Percentiles rank a stretch among this genome's conserved stretches.
Evolutionary conservation across 495 filamentous ascomycete genomes (phyloP).

Genomic region (Tuber aestivum): DNA sequence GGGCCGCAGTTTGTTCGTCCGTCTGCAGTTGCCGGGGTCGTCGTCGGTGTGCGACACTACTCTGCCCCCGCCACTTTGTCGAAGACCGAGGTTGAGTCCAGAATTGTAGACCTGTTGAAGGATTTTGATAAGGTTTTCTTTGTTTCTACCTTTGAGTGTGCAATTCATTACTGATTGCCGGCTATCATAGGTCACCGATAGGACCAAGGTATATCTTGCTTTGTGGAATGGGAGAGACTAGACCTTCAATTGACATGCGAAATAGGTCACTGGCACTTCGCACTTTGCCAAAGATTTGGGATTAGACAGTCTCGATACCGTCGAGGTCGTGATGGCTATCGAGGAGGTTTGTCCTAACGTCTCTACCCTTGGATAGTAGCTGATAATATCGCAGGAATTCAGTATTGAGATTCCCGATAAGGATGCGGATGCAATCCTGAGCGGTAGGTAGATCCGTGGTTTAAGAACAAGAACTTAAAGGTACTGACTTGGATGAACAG

Average conservation of each 20-base stretch:
- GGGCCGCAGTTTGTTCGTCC: constrained; percentile 35
- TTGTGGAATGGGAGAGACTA: not conserved
- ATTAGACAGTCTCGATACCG: constrained; percentile 92
- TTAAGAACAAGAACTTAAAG: not conserved
- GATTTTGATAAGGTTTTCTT: constrained; percentile 92
- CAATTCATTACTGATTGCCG: constrained; percentile 19
- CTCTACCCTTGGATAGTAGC: not conserved
- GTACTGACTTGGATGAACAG: constrained; percentile 50
- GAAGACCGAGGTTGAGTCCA: constrained; percentile 79
- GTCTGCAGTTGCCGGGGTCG: constrained; percentile 54
- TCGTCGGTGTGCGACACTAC: constrained; percentile 60
- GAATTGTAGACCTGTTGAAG: constrained; percentile 85
- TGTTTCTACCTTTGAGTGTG: constrained; percentile 13
- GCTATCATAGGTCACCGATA: constrained; percentile 27
- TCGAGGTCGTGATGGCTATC: constrained; percentile 99
- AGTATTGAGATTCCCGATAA: constrained; percentile 99
- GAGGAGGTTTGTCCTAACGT: constrained; percentile 69
- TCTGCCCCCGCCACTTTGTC: constrained; percentile 69
- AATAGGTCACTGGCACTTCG: constrained; percentile 67
- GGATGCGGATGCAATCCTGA: constrained; percentile 94
- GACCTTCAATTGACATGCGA: constrained; percentile 16
- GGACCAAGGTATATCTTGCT: constrained; percentile 56
- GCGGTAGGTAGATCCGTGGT: constrained; percentile 60
- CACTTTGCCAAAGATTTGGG: constrained; percentile 96
- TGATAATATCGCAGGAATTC: constrained; percentile 69